Evolutionary conservation across 139 green algal species (phyloP), one percentile per base, ranked within the genome.

Genomic region (Pycnococcus provasolii): DNA sequence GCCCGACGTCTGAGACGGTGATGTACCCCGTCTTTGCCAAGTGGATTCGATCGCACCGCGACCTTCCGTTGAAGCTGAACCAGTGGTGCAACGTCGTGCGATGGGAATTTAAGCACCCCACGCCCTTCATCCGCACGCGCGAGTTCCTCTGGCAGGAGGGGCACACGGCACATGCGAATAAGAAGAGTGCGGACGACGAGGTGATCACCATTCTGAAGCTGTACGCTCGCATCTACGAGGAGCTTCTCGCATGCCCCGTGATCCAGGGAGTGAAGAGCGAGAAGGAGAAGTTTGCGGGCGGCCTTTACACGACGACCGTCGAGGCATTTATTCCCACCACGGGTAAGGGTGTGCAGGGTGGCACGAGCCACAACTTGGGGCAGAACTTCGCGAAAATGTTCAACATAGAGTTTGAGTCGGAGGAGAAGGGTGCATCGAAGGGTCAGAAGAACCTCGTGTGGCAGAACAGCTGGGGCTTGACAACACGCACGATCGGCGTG

Each of bases 101-200:
- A 41, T 98, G 94, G 93, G 93, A 99, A 83, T 98, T 98, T 86
- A 98, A 96, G 80, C 86, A 99, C 80, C 94, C 93, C 50, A 98
- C 93, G 26, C 93, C 93, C 57, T 99, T 99, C 87, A 97, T 99
- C 73, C 83, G 91, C 47, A 81, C 73, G 3, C 74, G 90, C 45
- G 91, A 97, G 85, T 97, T 97, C 72, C 80, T 97, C 37, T 97
- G 91, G 91, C 89, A 92, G 77, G 88, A 95, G 74, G 88, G 88
- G 3, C 88, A 95, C 83, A 95, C 88, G 2, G 88, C 84, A 8
- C 96, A 92, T 74, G 89, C 89, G 44, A 95, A 81, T 2, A 79
- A 85, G 71, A 73, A 74, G 44, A 91, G 97, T 75, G 94, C 94
- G 8, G 91, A 96, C 58, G 64, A 66, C 46, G 90, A 98, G 79